Evolutionary conservation across 2,329 filamentous ascomycete species (phyloP).

Genomic region (Beauveria brongniartii): DNA sequence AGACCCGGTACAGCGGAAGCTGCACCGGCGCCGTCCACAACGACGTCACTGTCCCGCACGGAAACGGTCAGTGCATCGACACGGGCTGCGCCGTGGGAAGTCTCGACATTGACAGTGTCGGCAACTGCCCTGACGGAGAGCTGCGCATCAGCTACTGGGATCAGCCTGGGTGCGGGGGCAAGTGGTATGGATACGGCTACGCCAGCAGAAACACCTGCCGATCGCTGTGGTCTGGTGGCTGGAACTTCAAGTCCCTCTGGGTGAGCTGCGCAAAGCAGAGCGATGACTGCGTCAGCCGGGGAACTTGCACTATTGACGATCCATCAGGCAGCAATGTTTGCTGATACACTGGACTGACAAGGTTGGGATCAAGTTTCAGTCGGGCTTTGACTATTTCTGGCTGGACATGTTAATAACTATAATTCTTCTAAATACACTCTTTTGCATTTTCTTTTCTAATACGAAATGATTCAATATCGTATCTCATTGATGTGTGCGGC

Average conservation of each 20-base stretch:
- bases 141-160: constrained; percentile 6
- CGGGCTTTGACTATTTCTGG: too few relatives aligned
- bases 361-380: too few relatives aligned
- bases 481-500: too few relatives aligned
- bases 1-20: neutral
- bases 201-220: neutral
- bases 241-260: neutral
- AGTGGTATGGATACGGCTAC: constrained; percentile 5
- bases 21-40: neutral
- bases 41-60: neutral
- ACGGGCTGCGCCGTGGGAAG: neutral
- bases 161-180: neutral
- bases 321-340: too few relatives aligned
- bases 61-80: neutral
- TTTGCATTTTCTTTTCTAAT: too few relatives aligned
- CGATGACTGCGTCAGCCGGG: constrained; percentile 2
- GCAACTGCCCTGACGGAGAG: neutral
- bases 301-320: neutral
- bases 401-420: too few relatives aligned
- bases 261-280: constrained; percentile 4
- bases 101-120: neutral
- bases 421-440: too few relatives aligned
- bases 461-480: too few relatives aligned
- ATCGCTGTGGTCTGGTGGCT: neutral
- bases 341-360: too few relatives aligned